A percentile compares a stretch with the other conserved stretches of the same genome.
These are phyloP conservation scores for Trichoderma sp. DNA, from an alignment of 2,329 filamentous ascomycete genomes.

Conservation along the genomic window DNA sequence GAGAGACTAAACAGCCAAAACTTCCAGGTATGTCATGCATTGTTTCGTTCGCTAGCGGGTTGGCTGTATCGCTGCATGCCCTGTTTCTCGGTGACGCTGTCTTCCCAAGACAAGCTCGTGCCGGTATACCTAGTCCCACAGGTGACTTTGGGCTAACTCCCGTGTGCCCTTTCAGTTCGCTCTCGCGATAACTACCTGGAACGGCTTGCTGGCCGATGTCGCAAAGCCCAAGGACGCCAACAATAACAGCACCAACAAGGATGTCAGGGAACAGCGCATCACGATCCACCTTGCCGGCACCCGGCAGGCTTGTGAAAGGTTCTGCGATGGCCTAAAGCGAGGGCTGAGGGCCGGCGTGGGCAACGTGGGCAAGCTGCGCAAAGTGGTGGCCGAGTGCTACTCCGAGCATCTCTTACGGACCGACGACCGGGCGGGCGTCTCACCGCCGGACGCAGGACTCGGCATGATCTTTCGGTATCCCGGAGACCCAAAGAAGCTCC, in stretches of 20 bases:
- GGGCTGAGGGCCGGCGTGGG: constrained; percentile 84
- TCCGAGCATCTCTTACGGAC: constrained; percentile 77
- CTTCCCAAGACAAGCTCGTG: too few relatives aligned
- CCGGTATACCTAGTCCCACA: too few relatives aligned
- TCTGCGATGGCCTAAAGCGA: constrained; percentile 93
- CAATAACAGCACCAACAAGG: constrained; percentile 38
- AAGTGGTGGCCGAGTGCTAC: constrained; percentile 82
- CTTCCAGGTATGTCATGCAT: constrained; percentile 59
- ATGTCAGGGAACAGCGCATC: constrained; percentile 73
- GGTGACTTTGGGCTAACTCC: neutral
- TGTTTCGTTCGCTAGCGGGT: too few relatives aligned
- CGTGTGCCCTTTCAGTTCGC: constrained; percentile 64
- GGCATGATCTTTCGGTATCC: constrained; percentile 94
- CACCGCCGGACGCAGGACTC: constrained; percentile 81
- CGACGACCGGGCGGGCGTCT: constrained; percentile 61
- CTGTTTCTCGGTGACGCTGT: too few relatives aligned
- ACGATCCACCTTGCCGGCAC: constrained; percentile 90
- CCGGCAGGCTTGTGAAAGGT: constrained; percentile 85
- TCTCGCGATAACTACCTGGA: constrained; percentile 94
- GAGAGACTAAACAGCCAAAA: constrained; percentile 91
- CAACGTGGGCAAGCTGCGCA: constrained; percentile 81
- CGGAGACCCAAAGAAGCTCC: constrained; percentile 88
- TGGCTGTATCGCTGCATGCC: neutral
- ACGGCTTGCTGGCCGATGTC: constrained; percentile 64
- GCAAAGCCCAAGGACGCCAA: constrained; percentile 53